phyloP scores from a whole-genome alignment of 106 monocot genomes.

The Acanthochlamys bracteata region DNA sequence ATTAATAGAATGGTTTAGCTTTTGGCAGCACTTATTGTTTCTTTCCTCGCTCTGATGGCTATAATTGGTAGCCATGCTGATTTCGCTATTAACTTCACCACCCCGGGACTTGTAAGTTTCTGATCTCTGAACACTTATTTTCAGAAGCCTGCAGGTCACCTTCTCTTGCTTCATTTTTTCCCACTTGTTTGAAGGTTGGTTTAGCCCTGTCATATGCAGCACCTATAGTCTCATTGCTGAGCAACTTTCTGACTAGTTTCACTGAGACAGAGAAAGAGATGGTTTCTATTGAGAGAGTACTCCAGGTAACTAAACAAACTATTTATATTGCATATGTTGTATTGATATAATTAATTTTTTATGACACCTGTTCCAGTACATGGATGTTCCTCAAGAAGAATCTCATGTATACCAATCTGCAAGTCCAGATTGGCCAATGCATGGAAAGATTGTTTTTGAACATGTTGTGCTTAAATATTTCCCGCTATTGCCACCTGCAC shows the following conservation, averaged over 20 bases:
- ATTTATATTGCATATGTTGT: not conserved
- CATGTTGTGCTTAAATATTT: slow-evolving; percentile 67
- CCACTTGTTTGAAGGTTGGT: slow-evolving; percentile 43
- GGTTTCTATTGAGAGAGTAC: slow-evolving; percentile 93
- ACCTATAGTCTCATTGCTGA: slow-evolving; percentile 72
- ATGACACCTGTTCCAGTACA: slow-evolving; percentile 46
- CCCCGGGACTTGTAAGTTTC: slow-evolving; percentile 76
- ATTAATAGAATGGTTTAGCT: slow-evolving; percentile 45
- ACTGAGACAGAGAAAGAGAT: slow-evolving; percentile 98
- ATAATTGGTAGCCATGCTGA: slow-evolving; percentile 36
- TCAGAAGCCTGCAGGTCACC: not conserved
- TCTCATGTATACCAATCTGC: slow-evolving; percentile 34
- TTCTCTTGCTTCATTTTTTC: not conserved
- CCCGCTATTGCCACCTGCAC: slow-evolving; percentile 55
- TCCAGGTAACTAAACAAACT: slow-evolving; percentile 43
- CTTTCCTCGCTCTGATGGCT: slow-evolving; percentile 71
- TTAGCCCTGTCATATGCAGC: slow-evolving; percentile 89
- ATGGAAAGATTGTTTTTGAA: slow-evolving; percentile 68
- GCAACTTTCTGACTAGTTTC: slow-evolving; percentile 82
- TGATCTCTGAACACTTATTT: not conserved
- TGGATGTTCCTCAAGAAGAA: slow-evolving; percentile 90
- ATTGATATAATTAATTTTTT: slow-evolving; percentile 3
- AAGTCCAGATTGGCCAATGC: slow-evolving; percentile 61
- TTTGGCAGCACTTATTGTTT: slow-evolving; percentile 77
- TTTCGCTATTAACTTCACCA: slow-evolving; percentile 68